Base-by-base conservation (phyloP, 805 yeast species). In the Komagataella ulmi region DNA sequence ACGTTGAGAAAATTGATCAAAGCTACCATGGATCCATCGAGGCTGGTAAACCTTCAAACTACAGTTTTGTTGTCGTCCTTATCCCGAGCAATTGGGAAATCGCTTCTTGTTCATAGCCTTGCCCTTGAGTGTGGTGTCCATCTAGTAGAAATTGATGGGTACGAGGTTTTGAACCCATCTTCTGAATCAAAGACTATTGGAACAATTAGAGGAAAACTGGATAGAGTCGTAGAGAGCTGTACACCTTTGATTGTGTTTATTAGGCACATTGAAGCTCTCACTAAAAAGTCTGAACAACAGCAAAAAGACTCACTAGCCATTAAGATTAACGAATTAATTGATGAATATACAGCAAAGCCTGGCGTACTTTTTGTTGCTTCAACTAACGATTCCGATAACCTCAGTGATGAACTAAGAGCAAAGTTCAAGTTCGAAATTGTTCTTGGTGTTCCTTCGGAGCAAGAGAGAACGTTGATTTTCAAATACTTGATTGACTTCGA, bases 111-210 rank as follows among this genome's bases (percentile, higher is more conserved):
- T 0, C 64, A 74, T 50, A 76, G 77, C 52, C 60, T 80, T 1
- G 73, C 86, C 0, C 63, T 69, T 7, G 76, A 76, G 30, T 63
- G 82, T 30, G 96, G 97, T 0, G 64, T 81, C 7, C 83, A 85
- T 55, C 64, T 83, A 6, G 66, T 83, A 30, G 85, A 78, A 48
- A 65, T 91, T 12, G 95, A 90, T 56, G 83, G 88, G 24, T 74
- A 77, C 55, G 87, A 80, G 40, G 63, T 83, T 3, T 64, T 83
- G 6, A 81, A 83, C 52, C 77, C 81, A 1, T 87, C 89, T 1
- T 79, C 87, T 12, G 91, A 85, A 51, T 67, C 81, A 30, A 89
- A 89, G 60, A 85, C 90, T 0, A 68, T 91, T 18, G 99, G 96
- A 0, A 66, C 78, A 1, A 69, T 91, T 10, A 69, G 79, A 50